Evolutionary conservation across 805 yeast species (phyloP).

Genomic region (Suhomyces pyralidae): DNA sequence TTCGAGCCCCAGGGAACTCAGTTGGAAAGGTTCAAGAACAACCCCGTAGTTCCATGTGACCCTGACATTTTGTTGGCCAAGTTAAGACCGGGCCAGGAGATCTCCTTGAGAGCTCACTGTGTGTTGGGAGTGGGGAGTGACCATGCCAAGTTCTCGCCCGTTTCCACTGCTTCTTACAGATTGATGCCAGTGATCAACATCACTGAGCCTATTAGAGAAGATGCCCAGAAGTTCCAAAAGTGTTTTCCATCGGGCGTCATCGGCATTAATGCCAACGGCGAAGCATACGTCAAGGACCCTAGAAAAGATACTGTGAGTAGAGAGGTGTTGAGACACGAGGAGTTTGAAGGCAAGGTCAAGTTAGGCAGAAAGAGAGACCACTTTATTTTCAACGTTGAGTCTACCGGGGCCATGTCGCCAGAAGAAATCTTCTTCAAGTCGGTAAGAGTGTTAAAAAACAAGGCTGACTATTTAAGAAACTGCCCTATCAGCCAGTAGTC

Average conservation of each 20-base stretch:
- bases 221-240: conserved; percentile 74
- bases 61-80: conserved; percentile 90
- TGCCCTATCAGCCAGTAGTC: conserved; percentile 67
- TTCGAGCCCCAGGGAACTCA: conserved; percentile 93
- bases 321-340: conserved; percentile 91
- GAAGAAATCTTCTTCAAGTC: conserved; percentile 93
- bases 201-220: conserved; percentile 59
- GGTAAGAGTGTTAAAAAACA: conserved; percentile 78
- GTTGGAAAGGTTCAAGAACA: conserved; percentile 60
- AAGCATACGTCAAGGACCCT: conserved; percentile 82
- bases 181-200: conserved; percentile 85
- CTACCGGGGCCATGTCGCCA: conserved; percentile 95
- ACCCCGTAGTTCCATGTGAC: conserved; percentile 73
- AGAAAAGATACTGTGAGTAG: conserved; percentile 96
- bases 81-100: conserved; percentile 96
- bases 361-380: conserved; percentile 90
- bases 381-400: conserved; percentile 90
- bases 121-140: conserved; percentile 88
- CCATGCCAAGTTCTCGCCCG: conserved; percentile 98
- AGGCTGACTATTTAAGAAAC: conserved; percentile 73
- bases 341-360: conserved; percentile 84
- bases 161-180: conserved; percentile 93
- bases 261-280: conserved; percentile 61
- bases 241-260: conserved; percentile 95
- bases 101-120: conserved; percentile 85